These are phyloP conservation scores for Ophiostoma sp. DNA, from an alignment of 2,329 filamentous ascomycete species.

Conservation along the genomic window DNA sequence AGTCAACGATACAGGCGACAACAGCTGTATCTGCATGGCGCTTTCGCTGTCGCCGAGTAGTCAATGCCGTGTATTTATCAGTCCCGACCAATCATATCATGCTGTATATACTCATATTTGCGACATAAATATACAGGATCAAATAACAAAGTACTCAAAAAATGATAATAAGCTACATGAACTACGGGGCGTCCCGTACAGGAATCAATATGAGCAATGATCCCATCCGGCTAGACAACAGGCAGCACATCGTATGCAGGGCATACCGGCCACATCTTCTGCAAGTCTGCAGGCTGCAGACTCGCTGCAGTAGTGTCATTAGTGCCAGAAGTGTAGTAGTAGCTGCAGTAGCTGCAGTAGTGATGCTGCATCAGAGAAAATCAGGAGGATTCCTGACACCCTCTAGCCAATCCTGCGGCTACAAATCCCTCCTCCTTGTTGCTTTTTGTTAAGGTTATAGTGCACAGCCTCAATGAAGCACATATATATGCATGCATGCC, in stretches of 20 bases:
- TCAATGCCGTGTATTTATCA: not conserved
- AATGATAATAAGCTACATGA: not conserved
- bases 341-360: not conserved
- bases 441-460: not conserved
- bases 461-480: constrained; percentile 4
- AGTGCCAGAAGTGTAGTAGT: not conserved
- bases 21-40: not conserved
- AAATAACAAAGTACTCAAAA: not conserved
- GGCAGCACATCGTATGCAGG: not conserved
- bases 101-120: not conserved
- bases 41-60: not conserved
- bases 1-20: not conserved
- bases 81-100: not conserved
- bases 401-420: not conserved
- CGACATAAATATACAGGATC: not conserved
- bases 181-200: constrained; percentile 8
- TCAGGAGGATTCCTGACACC: not conserved
- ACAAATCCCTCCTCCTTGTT: not conserved
- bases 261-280: not conserved
- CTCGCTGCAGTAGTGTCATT: not conserved
- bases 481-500: constrained; percentile 10
- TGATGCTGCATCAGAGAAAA: not conserved
- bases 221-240: not conserved
- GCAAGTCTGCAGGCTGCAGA: not conserved
- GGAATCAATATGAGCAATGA: not conserved